These are phyloP conservation scores for Leccinum ochraceum DNA, from an alignment of 768 basidiomycete species.

Conservation along the genomic window DNA sequence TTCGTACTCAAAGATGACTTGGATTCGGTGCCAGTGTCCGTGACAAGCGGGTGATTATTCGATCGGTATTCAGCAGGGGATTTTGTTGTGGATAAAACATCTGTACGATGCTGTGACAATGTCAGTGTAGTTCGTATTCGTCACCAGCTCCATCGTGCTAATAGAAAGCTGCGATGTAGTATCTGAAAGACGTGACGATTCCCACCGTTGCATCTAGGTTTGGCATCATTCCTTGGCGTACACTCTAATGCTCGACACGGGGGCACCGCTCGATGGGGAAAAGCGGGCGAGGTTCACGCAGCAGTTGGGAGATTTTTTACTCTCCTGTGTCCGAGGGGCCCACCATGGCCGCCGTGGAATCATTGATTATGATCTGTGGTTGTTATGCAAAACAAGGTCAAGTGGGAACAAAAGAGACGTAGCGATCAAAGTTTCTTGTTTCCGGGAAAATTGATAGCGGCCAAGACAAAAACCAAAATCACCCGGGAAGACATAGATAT, in stretches of 20 bases:
- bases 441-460: background rate
- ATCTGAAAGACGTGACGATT: background rate
- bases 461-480: background rate
- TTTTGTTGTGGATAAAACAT: background rate
- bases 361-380: background rate
- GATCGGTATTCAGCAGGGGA: background rate
- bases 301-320: background rate
- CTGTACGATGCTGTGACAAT: background rate
- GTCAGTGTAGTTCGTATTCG: background rate
- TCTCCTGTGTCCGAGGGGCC: background rate
- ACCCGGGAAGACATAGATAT: background rate
- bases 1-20: constrained; percentile 16
- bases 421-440: background rate
- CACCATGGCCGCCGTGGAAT: background rate
- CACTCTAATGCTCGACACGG: background rate
- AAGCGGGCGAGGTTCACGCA: background rate
- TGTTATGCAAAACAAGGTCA: background rate
- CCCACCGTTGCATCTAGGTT: background rate
- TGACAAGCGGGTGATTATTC: background rate
- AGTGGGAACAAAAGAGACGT: background rate
- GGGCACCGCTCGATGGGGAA: background rate
- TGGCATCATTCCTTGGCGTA: background rate
- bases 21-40: background rate
- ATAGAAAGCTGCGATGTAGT: background rate
- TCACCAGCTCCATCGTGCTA: background rate